Conservation (phyloP, 331 rosid genomes). For the Quercus tomentella region DNA sequence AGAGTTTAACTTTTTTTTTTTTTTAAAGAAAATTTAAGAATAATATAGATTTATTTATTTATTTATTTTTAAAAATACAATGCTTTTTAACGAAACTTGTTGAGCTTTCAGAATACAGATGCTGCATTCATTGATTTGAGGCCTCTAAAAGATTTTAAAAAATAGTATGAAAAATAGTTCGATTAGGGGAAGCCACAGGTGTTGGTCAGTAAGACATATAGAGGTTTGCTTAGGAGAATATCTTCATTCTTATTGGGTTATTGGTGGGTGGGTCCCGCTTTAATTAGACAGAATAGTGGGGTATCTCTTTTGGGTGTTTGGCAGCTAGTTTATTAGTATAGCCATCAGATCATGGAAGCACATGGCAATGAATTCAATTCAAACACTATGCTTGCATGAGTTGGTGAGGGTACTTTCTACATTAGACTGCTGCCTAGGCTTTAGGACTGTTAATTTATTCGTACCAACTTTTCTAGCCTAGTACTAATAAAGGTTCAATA, state of each 20-base stretch:
- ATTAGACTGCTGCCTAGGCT: slow-evolving; percentile 9
- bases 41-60: neutral
- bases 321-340: slow-evolving; percentile 27
- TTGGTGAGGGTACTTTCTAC: neutral
- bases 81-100: neutral
- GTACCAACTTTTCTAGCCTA: neutral
- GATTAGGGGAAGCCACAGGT: slow-evolving; percentile 1
- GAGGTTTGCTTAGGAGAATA: slow-evolving; percentile 36
- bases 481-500: too few relatives aligned
- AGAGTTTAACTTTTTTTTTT: too few relatives aligned
- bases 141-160: neutral
- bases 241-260: slow-evolving; percentile 40
- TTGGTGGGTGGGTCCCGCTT: slow-evolving; percentile 49
- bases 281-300: slow-evolving; percentile 31
- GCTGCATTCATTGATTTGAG: neutral
- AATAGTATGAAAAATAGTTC: too few relatives aligned
- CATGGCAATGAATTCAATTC: slow-evolving; percentile 15
- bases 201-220: slow-evolving; percentile 14
- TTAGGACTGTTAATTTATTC: slow-evolving; percentile 9
- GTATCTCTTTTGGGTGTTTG: slow-evolving; percentile 46
- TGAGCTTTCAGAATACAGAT: neutral
- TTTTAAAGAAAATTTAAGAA: neutral
- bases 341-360: slow-evolving; percentile 58
- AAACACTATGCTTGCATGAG: slow-evolving; percentile 11
- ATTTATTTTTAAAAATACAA: neutral